These are phyloP conservation scores for Discostella pseudostelligera DNA, from an alignment of 108 stramenopile species.

Conservation along the genomic window DNA sequence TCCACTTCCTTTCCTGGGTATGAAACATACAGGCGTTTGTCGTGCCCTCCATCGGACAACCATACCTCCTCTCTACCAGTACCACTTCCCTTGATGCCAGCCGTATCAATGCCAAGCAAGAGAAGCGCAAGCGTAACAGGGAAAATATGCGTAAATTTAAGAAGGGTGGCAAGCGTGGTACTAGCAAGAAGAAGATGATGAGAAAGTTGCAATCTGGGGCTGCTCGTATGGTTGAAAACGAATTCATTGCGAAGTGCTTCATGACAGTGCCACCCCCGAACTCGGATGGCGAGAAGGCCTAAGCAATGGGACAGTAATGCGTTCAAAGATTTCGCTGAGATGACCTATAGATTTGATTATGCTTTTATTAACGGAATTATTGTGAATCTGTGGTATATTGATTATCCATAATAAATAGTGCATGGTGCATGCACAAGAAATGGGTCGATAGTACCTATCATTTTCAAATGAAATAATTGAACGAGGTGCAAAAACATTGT, in stretches of 20 bases:
- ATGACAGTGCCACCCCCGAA: conserved; percentile 67
- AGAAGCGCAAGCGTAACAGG: conserved; percentile 88
- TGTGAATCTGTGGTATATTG: too few species aligned
- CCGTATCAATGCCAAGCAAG: conserved; percentile 85
- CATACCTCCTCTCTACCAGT: conserved; percentile 21
- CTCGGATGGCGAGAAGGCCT: conserved; percentile 50
- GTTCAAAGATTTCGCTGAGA: neutral
- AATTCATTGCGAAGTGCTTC: conserved; percentile 89
- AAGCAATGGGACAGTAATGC: neutral
- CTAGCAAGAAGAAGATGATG: conserved; percentile 81
- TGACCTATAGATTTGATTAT: neutral
- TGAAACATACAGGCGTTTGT: conserved; percentile 38
- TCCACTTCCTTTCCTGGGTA: neutral
- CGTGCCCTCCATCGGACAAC: conserved; percentile 23
- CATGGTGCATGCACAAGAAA: too few species aligned
- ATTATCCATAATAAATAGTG: too few species aligned
- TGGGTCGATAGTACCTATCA: too few species aligned
- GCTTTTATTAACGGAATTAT: too few species aligned
- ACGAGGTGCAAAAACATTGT: too few species aligned
- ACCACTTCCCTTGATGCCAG: conserved; percentile 65
- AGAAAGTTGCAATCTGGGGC: conserved; percentile 70
- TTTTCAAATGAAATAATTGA: too few species aligned
- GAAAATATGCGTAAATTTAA: conserved; percentile 92
- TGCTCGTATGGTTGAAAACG: conserved; percentile 71
- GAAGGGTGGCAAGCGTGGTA: conserved; percentile 67